These are phyloP conservation scores for Chaetoceros tenuissimus DNA, from an alignment of 108 stramenopile genomes.

Conservation along the genomic window DNA sequence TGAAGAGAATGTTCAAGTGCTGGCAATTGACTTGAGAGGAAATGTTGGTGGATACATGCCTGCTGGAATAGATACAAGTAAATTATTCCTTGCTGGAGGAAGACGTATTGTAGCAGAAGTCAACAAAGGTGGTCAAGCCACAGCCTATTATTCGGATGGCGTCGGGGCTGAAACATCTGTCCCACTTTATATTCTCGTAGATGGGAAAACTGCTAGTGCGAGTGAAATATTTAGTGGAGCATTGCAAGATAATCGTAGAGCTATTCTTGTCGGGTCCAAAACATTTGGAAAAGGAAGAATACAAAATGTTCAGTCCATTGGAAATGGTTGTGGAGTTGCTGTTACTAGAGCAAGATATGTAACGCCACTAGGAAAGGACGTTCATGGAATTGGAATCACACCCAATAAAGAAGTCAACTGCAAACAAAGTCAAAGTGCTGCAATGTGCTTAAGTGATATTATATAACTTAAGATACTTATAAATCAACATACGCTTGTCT, in stretches of 20 bases:
- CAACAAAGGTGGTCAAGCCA: constrained; percentile 23
- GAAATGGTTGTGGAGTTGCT: constrained; percentile 61
- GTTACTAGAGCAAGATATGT: constrained; percentile 78
- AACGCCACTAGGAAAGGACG: constrained; percentile 62
- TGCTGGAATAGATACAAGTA: constrained; percentile 45
- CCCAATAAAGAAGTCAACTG: constrained; percentile 27
- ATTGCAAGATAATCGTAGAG: constrained; percentile 70
- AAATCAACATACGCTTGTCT: too few relatives aligned
- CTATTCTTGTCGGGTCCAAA: constrained; percentile 44
- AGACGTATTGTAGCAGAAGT: constrained; percentile 37
- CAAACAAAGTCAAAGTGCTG: too few relatives aligned
- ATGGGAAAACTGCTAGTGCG: constrained; percentile 41
- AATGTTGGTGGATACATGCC: constrained; percentile 61
- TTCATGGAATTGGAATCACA: constrained; percentile 65
- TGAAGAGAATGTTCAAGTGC: constrained; percentile 3
- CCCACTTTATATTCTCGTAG: constrained; percentile 39
- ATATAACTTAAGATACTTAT: too few relatives aligned
- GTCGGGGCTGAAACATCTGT: constrained; percentile 32
- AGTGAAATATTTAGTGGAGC: constrained; percentile 72
- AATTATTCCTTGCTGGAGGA: constrained; percentile 36
- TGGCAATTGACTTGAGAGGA: constrained; percentile 44
- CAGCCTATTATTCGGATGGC: constrained; percentile 35
- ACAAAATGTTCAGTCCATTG: constrained; percentile 65
- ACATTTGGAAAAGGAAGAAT: constrained; percentile 85
- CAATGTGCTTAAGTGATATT: too few relatives aligned